Evolutionary conservation across 2,329 filamentous ascomycete genomes (phyloP).

Genomic region (Escovopsis sp.): DNA sequence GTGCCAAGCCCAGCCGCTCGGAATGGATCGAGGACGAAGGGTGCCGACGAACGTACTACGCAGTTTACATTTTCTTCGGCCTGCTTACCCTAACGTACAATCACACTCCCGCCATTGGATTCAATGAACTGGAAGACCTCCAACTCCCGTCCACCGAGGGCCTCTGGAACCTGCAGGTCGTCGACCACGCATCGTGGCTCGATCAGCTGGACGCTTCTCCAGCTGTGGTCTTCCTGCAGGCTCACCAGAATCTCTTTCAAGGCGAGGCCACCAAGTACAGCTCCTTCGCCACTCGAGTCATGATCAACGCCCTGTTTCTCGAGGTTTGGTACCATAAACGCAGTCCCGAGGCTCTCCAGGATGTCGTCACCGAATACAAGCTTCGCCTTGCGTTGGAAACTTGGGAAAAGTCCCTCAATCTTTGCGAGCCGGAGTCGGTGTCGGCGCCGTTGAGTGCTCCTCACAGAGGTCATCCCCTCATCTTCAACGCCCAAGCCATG

Average conservation of each 20-base stretch:
- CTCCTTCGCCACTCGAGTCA: slow-evolving; percentile 88
- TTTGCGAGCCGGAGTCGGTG: slow-evolving; percentile 82
- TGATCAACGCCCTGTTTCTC: slow-evolving; percentile 97
- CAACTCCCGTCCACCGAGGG: slow-evolving; percentile 87
- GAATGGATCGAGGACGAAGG: slow-evolving; percentile 98
- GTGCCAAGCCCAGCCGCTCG: slow-evolving; percentile 56
- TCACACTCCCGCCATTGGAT: slow-evolving; percentile 92
- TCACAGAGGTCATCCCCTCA: slow-evolving; percentile 87
- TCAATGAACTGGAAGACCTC: slow-evolving; percentile 92
- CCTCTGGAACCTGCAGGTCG: slow-evolving; percentile 74
- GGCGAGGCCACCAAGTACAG: slow-evolving; percentile 84
- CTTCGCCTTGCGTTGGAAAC: slow-evolving; percentile 87
- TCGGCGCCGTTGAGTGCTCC: slow-evolving; percentile 82
- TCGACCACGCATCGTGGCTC: slow-evolving; percentile 70
- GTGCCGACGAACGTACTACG: slow-evolving; percentile 91
- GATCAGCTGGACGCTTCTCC: slow-evolving; percentile 58
- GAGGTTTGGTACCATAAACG: slow-evolving; percentile 99
- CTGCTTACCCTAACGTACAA: slow-evolving; percentile 92
- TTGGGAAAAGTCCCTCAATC: slow-evolving; percentile 93
- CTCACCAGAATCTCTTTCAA: slow-evolving; percentile 90
- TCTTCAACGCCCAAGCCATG: slow-evolving; percentile 96
- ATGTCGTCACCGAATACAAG: slow-evolving; percentile 97
- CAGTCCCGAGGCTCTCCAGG: slow-evolving; percentile 90
- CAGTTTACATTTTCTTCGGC: slow-evolving; percentile 98
- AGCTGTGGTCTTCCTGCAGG: slow-evolving; percentile 77